Evolutionary conservation across 1,284 basidiomycete genomes (phyloP).

Genomic region (Ceratobasidium sp.): DNA sequence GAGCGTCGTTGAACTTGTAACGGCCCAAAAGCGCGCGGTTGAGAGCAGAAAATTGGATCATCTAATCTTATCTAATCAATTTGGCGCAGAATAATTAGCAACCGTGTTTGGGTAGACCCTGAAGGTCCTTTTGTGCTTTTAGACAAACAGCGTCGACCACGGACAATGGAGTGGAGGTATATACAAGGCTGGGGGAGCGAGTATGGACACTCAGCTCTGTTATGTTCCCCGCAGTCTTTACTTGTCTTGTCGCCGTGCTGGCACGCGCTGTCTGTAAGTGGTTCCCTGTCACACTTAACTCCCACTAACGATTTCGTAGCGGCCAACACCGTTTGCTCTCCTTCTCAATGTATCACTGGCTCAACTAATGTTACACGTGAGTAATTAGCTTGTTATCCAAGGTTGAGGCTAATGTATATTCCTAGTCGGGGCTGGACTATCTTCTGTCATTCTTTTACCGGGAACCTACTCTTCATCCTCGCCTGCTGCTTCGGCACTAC

Average conservation of each 20-base stretch:
- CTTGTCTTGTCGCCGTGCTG: slow-evolving; percentile 37
- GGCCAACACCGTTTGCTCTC: slow-evolving; percentile 40
- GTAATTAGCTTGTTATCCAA: background rate
- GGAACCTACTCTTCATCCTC: slow-evolving; percentile 40
- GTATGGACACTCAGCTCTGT: background rate
- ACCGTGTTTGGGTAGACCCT: slow-evolving; percentile 11
- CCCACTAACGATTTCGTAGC: background rate
- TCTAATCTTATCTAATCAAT: background rate
- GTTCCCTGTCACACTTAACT: background rate
- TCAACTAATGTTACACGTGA: slow-evolving; percentile 28
- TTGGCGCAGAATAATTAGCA: background rate
- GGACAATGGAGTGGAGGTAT: slow-evolving; percentile 22
- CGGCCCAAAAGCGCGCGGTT: no score
- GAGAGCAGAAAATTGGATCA: background rate
- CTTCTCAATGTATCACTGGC: slow-evolving; percentile 38
- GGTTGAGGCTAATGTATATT: slow-evolving; percentile 2
- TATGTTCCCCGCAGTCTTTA: slow-evolving; percentile 24
- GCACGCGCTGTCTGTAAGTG: slow-evolving; percentile 34
- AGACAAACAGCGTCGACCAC: slow-evolving; percentile 10
- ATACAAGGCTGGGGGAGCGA: slow-evolving; percentile 15
- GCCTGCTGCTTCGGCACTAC: slow-evolving; percentile 18
- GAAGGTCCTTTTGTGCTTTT: slow-evolving; percentile 18
- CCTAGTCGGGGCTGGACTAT: slow-evolving; percentile 24
- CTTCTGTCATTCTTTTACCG: slow-evolving; percentile 45
- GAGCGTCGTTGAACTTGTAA: no score